Evolutionary conservation across 2,329 filamentous ascomycete species (phyloP).

Genomic region (Fusarium paranaense): DNA sequence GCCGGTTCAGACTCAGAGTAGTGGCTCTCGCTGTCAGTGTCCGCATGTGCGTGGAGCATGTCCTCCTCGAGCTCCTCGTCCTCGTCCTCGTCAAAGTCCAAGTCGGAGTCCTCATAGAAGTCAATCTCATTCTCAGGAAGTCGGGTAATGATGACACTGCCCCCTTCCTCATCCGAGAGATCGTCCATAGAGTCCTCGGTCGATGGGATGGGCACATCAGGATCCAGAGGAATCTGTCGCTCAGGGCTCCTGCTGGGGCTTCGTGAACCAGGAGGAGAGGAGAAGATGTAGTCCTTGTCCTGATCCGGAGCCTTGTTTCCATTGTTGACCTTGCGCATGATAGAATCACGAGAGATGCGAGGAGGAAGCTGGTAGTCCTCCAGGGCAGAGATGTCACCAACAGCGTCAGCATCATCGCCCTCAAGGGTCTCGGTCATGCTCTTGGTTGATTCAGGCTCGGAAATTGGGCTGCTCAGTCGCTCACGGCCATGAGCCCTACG

Average conservation of each 20-base stretch:
- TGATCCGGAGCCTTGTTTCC: conserved; percentile 65
- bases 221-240: conserved; percentile 74
- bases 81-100: conserved; percentile 68
- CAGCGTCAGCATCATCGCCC: conserved; percentile 69
- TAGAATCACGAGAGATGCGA: conserved; percentile 92
- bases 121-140: conserved; percentile 72
- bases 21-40: conserved; percentile 54
- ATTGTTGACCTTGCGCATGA: conserved; percentile 83
- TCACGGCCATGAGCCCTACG: conserved; percentile 69
- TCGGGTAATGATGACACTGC: conserved; percentile 75
- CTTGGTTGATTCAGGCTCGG: conserved; percentile 51
- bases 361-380: conserved; percentile 76
- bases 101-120: conserved; percentile 65
- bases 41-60: conserved; percentile 60
- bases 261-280: conserved; percentile 67
- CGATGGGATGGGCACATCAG: conserved; percentile 90
- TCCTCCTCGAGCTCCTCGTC: conserved; percentile 81
- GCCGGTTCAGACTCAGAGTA: conserved; percentile 47
- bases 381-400: conserved; percentile 70
- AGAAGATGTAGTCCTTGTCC: conserved; percentile 73
- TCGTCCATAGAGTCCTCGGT: conserved; percentile 75
- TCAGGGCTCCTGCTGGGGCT: conserved; percentile 61
- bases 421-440: conserved; percentile 55
- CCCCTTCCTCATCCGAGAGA: conserved; percentile 62
- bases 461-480: conserved; percentile 58